Conservation (phyloP, 2,329 filamentous ascomycete species). For the Stachybotrys elegans region DNA sequence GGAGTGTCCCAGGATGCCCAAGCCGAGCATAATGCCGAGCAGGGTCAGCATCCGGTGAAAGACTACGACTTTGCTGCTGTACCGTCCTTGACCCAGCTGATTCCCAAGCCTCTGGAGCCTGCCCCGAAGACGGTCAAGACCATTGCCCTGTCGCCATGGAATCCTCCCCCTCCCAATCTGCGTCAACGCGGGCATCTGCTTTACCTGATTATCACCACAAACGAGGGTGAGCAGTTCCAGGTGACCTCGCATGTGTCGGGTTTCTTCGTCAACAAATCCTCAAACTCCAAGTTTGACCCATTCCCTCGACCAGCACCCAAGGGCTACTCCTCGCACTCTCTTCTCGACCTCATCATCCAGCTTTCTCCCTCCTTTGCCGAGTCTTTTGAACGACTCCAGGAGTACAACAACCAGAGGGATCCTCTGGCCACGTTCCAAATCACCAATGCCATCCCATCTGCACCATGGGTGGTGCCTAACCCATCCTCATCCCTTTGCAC, state of each 20-base stretch:
- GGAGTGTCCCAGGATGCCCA: conserved; percentile 55
- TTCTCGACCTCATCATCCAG: conserved; percentile 71
- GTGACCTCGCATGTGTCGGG: conserved; percentile 91
- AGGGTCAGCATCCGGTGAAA: conserved; percentile 41
- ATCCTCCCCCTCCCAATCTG: conserved; percentile 87
- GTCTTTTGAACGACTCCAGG: conserved; percentile 73
- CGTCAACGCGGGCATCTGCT: conserved; percentile 88
- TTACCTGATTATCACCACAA: conserved; percentile 83
- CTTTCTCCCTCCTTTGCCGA: conserved; percentile 79
- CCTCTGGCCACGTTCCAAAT: conserved; percentile 91
- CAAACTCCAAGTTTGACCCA: conserved; percentile 92
- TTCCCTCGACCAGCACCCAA: conserved; percentile 75
- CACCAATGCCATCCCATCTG: conserved; percentile 87
- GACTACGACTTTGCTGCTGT: conserved; percentile 74
- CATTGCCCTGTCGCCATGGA: conserved; percentile 88
- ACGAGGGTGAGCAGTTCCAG: conserved; percentile 91
- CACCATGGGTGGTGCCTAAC: conserved; percentile 82
- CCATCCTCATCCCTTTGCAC: conserved; percentile 57
- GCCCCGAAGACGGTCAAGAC: conserved; percentile 88
- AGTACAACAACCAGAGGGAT: conserved; percentile 79
- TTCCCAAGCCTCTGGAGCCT: conserved; percentile 61
- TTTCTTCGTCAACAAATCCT: conserved; percentile 96
- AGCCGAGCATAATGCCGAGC: conserved; percentile 18
- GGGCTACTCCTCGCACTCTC: conserved; percentile 73
- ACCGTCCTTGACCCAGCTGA: conserved; percentile 63